Evolutionary conservation across 106 monocot genomes (phyloP), one percentile per base, ranked within the genome.

Genomic region (Allium sativum): DNA sequence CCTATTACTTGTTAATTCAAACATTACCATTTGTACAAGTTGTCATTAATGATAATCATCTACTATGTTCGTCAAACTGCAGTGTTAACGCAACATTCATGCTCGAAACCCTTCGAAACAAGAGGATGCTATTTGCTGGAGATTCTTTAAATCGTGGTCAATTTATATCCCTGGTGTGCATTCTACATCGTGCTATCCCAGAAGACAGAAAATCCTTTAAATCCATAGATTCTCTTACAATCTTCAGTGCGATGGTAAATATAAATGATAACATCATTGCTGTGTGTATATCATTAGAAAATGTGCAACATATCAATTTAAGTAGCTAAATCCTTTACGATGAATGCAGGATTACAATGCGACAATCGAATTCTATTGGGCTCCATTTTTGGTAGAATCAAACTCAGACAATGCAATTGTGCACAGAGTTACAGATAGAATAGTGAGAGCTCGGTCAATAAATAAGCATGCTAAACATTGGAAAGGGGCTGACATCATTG

Each of bases 131-230:
- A 66, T 86, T 76, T 44, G 73, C 75, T 0, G 86, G 86, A 0
- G 86, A 86, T 72, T 95, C 90, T 1, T 44, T 90, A 54, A 86
- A 84, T 64, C 73, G 94, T 0, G 93, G 93, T 6, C 93, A 94
- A 57, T 94, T 86, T 61, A 65, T 70, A 16, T 93, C 93, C n/a
- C 61, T 93, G 78, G 74, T 89, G 7, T 93, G 93, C 53, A 79
- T 93, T 50, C 78, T 93, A 6, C 76, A 78, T 22, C 51, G 68
- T 56, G 78, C 54, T 8, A 76, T 89, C 19, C 89, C 86, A 40
- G 21, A 84, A 6, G 22, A 55, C n/a, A 72, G 77, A n/a, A 79
- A 88, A 61, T 82, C 84, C 46, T 67, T 88, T 19, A 48, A 73
- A 10, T 82, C 75, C 12, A 58, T 62, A 21, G 79, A 67, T 17